Evolutionary conservation across 2,329 filamentous ascomycete species (phyloP), one percentile per base, ranked within the genome.

Genomic region (Orbilia ellipsospora): DNA sequence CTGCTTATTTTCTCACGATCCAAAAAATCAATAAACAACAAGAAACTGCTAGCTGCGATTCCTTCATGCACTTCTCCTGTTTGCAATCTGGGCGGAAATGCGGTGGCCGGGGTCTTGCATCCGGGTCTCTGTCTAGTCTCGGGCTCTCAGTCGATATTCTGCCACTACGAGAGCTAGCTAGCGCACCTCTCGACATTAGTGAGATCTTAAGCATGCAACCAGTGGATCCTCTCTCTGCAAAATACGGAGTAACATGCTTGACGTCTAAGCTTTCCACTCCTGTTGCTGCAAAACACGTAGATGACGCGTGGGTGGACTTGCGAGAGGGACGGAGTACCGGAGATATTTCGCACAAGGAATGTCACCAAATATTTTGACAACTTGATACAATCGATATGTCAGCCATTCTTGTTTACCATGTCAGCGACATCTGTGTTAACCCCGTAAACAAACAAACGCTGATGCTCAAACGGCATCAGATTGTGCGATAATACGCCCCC

Each of bases 211-310:
- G 63, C 63, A 67, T 59, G 63, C 63, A n/a, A 31, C 57, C 52
- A 52, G 66, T 56, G 66, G 67, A 64, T 64, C 67, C 67, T 70
- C 50, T 61, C 31, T 36, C 52, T 51, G n/a, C 28, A 10, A 52
- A 52, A 52, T 52, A 52, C 48, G 5, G 12, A 13, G 15, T 8
- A 5, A 16, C 66, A 51, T 31, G 26, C 50, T 48, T 62, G 65
- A 61, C 45, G 20, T 23, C 15, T 48, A 28, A 23, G 55, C 61
- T 48, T 68, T 48, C 18, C 64, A 73, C 62, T 74, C 62, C 62
- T 68, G 63, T 74, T 50, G 60, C 63, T 68, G 70, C 54, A 62
- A 74, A 74, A 74, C 70, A 74, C 70, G 70, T 74, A 74, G 55
- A 48, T 50, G 70, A 74, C 70, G 70, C 70, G 70, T 68, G 70